A percentile compares a stretch with the other conserved stretches of the same genome.
These are phyloP conservation scores for Catunica adiposa DNA, from an alignment of 2,329 filamentous ascomycete species.

Conservation along the genomic window DNA sequence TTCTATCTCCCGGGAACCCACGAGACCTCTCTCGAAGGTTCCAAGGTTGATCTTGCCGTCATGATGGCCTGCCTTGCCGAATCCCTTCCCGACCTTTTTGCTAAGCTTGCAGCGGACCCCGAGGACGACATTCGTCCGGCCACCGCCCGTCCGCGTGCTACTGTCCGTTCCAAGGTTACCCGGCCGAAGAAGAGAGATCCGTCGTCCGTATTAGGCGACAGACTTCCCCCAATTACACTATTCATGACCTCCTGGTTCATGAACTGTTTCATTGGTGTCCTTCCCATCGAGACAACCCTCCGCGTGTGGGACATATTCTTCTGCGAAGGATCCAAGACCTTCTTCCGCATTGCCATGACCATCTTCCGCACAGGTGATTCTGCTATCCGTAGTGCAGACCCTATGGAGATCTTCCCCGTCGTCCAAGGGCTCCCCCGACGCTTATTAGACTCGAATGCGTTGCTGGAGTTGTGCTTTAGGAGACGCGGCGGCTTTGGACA, in stretches of 20 bases:
- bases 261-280: conserved; percentile 84
- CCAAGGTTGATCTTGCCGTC: conserved; percentile 86
- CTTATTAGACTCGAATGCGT: conserved; percentile 62
- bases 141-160: conserved; percentile 16
- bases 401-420: conserved; percentile 91
- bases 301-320: conserved; percentile 94
- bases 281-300: conserved; percentile 81
- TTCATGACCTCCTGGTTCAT: conserved; percentile 97
- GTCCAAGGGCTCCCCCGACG: conserved; percentile 74
- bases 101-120: conserved; percentile 68
- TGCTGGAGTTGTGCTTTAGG: conserved; percentile 72
- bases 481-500: conserved; percentile 66
- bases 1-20: conserved; percentile 83
- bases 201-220: conserved; percentile 27
- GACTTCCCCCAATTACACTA: conserved; percentile 75
- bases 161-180: not conserved
- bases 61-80: conserved; percentile 78
- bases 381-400: conserved; percentile 69
- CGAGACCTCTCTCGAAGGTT: conserved; percentile 74
- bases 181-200: conserved; percentile 25
- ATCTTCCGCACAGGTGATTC: conserved; percentile 79
- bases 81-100: conserved; percentile 67
- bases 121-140: conserved; percentile 31
- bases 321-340: conserved; percentile 83
- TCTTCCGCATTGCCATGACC: conserved; percentile 79